These are phyloP conservation scores for Aspergillus terreus DNA, from an alignment of 2,329 filamentous ascomycete genomes.

Conservation along the genomic window DNA sequence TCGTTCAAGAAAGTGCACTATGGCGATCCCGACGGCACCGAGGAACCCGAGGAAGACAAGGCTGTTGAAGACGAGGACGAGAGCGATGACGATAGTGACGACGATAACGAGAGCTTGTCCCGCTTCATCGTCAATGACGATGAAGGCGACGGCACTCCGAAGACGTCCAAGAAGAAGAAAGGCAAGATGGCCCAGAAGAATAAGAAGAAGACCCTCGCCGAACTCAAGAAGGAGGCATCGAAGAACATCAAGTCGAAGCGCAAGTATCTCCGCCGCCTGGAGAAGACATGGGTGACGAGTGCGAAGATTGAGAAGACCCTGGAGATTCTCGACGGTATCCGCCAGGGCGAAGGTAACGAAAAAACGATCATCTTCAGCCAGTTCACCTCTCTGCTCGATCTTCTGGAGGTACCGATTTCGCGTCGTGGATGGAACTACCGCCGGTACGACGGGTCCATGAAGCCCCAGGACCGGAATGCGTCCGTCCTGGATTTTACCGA, in stretches of 20 bases:
- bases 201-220: conserved; percentile 39
- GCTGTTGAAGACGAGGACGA: conserved; percentile 34
- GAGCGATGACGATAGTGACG: conserved; percentile 23
- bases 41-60: conserved; percentile 10
- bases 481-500: conserved; percentile 67
- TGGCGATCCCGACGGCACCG: conserved; percentile 38
- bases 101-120: conserved; percentile 24
- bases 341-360: conserved; percentile 52
- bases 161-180: conserved; percentile 45
- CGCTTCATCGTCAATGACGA: conserved; percentile 18
- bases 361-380: conserved; percentile 82
- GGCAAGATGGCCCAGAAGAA: conserved; percentile 38
- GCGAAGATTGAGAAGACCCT: conserved; percentile 70
- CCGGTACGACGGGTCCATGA: conserved; percentile 77
- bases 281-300: conserved; percentile 67
- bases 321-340: conserved; percentile 57
- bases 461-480: conserved; percentile 60
- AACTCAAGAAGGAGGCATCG: conserved; percentile 46
- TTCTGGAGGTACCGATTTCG: conserved; percentile 68
- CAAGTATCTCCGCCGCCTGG: conserved; percentile 66
- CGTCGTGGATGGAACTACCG: conserved; percentile 56
- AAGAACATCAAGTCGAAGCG: conserved; percentile 63
- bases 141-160: conserved; percentile 38
- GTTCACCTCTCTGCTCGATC: conserved; percentile 74
- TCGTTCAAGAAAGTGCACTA: conserved; percentile 72